A percentile compares a stretch with the other conserved stretches of the same genome.
These are phyloP conservation scores for Sporisorium exsertum DNA, from an alignment of 1,284 basidiomycete genomes.

Conservation along the genomic window DNA sequence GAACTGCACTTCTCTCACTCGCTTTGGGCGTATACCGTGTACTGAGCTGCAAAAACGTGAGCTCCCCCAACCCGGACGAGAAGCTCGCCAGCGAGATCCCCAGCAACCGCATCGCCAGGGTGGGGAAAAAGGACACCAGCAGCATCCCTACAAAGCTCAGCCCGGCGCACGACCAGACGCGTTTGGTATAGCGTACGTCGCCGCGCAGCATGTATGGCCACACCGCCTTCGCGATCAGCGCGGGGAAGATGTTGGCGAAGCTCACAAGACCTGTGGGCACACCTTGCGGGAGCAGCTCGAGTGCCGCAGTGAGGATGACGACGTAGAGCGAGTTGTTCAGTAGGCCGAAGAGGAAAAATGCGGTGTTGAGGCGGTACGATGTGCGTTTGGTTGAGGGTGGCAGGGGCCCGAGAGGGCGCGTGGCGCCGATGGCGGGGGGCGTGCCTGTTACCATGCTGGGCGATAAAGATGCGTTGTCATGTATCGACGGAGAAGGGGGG, in stretches of 20 bases:
- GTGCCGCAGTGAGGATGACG: conserved; percentile 92
- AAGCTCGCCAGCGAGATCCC: conserved; percentile 92
- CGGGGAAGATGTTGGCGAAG: conserved; percentile 73
- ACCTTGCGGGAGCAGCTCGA: conserved; percentile 85
- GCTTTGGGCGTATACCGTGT: conserved; percentile 73
- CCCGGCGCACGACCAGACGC: conserved; percentile 70
- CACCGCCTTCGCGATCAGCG: conserved; percentile 79
- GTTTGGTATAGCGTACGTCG: conserved; percentile 51
- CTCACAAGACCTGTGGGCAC: conserved; percentile 81
- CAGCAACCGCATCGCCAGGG: conserved; percentile 78
- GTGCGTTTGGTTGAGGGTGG: conserved; percentile 6
- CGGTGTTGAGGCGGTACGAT: conserved; percentile 40
- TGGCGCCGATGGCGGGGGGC: neutral
- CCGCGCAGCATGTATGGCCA: conserved; percentile 80
- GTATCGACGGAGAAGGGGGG: neutral
- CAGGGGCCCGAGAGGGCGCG: neutral
- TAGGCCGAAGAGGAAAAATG: conserved; percentile 69
- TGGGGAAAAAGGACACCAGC: conserved; percentile 81
- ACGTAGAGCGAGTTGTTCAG: conserved; percentile 77
- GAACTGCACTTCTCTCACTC: conserved; percentile 7
- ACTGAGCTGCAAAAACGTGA: conserved; percentile 93
- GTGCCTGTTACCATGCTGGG: conserved; percentile 12
- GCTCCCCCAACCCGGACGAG: conserved; percentile 90
- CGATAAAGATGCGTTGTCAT: no score
- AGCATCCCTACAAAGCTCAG: conserved; percentile 66